phyloP scores from a whole-genome alignment of 2,329 filamentous ascomycete species.

The Triangularia setosa region DNA sequence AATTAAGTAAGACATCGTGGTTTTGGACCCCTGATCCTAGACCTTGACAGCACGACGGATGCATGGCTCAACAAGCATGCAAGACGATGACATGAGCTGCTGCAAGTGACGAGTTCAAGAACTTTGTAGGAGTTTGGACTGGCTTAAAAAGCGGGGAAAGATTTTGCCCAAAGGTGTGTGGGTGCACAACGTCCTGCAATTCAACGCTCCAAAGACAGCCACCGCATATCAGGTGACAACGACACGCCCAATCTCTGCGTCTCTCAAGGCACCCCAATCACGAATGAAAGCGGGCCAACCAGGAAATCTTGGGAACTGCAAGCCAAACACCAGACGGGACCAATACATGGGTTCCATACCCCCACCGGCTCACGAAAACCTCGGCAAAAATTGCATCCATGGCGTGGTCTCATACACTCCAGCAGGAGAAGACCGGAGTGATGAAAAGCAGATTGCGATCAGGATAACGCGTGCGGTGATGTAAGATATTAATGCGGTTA shows the following conservation, averaged over 20 bases:
- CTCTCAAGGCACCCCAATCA: not conserved
- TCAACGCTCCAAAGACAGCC: not conserved
- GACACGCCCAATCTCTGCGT: not conserved
- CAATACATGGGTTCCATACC: too few species aligned
- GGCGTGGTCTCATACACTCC: too few species aligned
- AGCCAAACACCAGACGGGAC: too few species aligned
- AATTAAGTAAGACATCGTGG: not conserved
- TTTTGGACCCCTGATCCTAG: not conserved
- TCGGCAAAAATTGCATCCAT: too few species aligned
- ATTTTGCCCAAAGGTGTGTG: not conserved
- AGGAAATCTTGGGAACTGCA: too few species aligned
- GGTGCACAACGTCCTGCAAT: not conserved
- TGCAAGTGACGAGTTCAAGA: not conserved
- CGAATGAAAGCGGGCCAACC: too few species aligned
- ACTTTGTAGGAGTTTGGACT: not conserved
- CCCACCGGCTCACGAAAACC: too few species aligned
- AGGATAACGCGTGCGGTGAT: too few species aligned
- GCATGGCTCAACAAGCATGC: not conserved
- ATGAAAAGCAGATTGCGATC: too few species aligned
- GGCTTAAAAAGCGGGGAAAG: not conserved
- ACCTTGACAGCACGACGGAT: not conserved
- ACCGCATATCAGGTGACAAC: not conserved
- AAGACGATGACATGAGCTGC: not conserved
- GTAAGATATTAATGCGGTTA: too few species aligned
- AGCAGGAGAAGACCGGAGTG: too few species aligned